Evolutionary conservation across 495 filamentous ascomycete genomes (phyloP).

Genomic region (Tricharina praecox): DNA sequence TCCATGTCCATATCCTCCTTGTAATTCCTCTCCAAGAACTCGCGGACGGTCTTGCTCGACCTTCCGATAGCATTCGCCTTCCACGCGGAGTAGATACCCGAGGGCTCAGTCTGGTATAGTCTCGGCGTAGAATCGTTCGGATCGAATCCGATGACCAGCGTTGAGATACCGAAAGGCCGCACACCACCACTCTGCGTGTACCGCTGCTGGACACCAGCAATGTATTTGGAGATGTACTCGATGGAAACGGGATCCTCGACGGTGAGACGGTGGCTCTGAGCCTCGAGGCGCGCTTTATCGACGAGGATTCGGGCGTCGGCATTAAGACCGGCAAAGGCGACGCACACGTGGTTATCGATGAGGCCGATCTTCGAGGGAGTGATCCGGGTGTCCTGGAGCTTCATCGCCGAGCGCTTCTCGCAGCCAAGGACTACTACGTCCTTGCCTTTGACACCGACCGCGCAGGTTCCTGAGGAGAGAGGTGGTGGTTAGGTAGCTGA

Average conservation of each 20-base stretch:
- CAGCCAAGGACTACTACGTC: constrained; percentile 92
- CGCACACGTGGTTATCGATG: constrained; percentile 85
- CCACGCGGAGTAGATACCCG: constrained; percentile 97
- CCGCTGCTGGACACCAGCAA: constrained; percentile 90
- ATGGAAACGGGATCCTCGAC: constrained; percentile 94
- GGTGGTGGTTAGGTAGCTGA: background rate
- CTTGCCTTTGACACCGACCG: constrained; percentile 88
- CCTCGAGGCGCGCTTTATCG: constrained; percentile 91
- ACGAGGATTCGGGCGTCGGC: constrained; percentile 94
- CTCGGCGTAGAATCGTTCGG: constrained; percentile 68
- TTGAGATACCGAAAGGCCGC: constrained; percentile 92
- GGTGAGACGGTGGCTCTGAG: constrained; percentile 93
- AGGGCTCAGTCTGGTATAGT: constrained; percentile 94
- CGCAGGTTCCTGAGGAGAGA: constrained; percentile 61
- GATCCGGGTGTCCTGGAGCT: constrained; percentile 97
- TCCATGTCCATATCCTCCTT: constrained; percentile 92
- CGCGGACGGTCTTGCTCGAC: constrained; percentile 93
- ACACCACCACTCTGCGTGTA: constrained; percentile 98
- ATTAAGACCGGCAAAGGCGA: constrained; percentile 92
- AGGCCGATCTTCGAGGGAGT: constrained; percentile 95
- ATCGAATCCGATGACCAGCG: constrained; percentile 92
- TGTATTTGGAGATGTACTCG: constrained; percentile 98
- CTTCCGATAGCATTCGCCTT: constrained; percentile 98
- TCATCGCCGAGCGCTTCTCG: constrained; percentile 97
- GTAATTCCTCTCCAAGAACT: constrained; percentile 96